These are phyloP conservation scores for Clathrus columnatus DNA, from an alignment of 768 basidiomycete species.

Conservation along the genomic window DNA sequence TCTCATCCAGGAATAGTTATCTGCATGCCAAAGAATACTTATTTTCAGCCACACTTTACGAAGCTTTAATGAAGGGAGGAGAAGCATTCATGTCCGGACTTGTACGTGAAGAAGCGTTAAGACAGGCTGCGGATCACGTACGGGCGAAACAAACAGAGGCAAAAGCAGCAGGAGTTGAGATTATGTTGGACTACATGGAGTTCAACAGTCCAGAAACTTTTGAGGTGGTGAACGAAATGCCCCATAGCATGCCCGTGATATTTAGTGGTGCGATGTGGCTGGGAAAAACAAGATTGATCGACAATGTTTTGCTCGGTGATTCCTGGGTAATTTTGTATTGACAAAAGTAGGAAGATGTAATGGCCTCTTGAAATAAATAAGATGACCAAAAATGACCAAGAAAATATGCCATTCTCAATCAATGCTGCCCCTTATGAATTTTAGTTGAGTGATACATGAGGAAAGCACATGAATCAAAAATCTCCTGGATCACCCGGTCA, in stretches of 20 bases:
- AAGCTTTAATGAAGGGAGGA: constrained; percentile 55
- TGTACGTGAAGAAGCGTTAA: constrained; percentile 25
- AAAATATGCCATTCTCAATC: no score
- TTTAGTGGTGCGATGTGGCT: constrained; percentile 84
- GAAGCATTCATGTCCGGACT: constrained; percentile 45
- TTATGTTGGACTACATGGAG: constrained; percentile 78
- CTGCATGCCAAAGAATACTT: constrained; percentile 54
- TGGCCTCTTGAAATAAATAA: no score
- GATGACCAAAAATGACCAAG: no score
- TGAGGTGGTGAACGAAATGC: constrained; percentile 39
- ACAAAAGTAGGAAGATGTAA: no score
- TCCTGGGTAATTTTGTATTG: constrained; percentile 26
- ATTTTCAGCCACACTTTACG: constrained; percentile 59
- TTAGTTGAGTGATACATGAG: constrained; percentile 5
- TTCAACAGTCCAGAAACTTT: constrained; percentile 79
- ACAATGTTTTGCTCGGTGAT: constrained; percentile 77
- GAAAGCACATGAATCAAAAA: not conserved
- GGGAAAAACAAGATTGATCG: constrained; percentile 82
- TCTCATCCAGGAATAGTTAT: constrained; percentile 88
- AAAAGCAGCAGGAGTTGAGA: constrained; percentile 31
- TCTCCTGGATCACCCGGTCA: not conserved
- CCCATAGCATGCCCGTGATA: constrained; percentile 41
- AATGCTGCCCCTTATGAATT: no score
- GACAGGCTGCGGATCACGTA: constrained; percentile 23
- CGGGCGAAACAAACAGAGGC: constrained; percentile 17